Percentiles rank a stretch among this genome's conserved stretches.
Evolutionary conservation across 208 protist species (phyloP).

Genomic region (Wallacemonas rigidus): DNA sequence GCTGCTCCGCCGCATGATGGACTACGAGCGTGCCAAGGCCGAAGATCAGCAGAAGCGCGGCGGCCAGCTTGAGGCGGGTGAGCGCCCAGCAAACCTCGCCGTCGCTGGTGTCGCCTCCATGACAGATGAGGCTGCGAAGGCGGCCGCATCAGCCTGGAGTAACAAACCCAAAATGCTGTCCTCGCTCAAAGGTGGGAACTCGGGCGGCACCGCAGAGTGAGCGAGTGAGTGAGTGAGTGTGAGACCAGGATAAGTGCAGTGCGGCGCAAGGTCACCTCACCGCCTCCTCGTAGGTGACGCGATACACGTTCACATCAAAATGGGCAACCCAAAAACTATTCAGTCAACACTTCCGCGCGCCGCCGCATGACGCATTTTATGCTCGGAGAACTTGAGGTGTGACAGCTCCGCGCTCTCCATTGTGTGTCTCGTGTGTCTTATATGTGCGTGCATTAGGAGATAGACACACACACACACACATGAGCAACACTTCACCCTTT

Average conservation of each 20-base stretch:
- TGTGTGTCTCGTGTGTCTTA: neutral
- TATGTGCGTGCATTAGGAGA: neutral
- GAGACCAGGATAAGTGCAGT: neutral
- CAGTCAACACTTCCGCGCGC: no score
- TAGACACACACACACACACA: neutral
- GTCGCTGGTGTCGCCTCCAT: conserved; percentile 65
- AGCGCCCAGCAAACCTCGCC: conserved; percentile 45
- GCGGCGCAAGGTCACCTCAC: no score
- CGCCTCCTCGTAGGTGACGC: no score
- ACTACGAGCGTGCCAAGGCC: conserved; percentile 62
- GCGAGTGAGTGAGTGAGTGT: neutral
- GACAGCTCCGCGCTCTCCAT: no score
- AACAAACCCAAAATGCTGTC: conserved; percentile 25
- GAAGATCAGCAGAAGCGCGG: conserved; percentile 29
- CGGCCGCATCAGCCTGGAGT: conserved; percentile 28
- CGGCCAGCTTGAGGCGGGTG: conserved; percentile 27
- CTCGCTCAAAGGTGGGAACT: conserved; percentile 12
- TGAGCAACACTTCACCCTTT: neutral
- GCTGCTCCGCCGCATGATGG: conserved; percentile 78
- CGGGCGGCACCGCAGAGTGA: neutral
- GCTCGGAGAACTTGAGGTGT: no score
- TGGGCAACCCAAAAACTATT: no score
- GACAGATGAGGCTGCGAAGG: conserved; percentile 38
- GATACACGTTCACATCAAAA: no score
- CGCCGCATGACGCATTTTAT: no score